Evolutionary conservation across 164 flowering plant genomes (phyloP).

Genomic region (Sedum album): DNA sequence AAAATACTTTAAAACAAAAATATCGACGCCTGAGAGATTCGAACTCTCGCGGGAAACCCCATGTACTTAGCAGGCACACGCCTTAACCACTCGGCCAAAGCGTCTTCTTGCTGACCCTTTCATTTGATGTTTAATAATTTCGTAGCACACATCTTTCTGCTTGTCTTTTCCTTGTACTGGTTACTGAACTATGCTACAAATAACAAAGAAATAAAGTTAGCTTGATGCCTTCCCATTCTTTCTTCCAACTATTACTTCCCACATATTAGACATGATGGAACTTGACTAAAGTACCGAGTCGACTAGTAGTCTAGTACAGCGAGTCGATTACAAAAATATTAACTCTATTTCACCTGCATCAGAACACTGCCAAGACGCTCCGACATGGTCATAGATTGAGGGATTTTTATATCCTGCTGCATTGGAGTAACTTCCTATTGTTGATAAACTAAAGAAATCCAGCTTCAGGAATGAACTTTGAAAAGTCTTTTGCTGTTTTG

Average conservation of each 20-base stretch:
- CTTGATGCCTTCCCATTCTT: constrained; percentile 70
- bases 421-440: constrained; percentile 69
- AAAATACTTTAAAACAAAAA: too few species aligned
- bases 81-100: constrained; percentile 99
- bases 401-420: constrained; percentile 98
- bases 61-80: constrained; percentile 99
- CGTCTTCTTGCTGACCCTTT: too few species aligned
- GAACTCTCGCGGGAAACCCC: constrained; percentile 96
- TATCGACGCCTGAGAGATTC: constrained; percentile 76
- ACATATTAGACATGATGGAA: constrained; percentile 86
- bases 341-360: constrained; percentile 54
- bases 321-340: background rate
- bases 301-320: background rate
- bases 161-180: constrained; percentile 64
- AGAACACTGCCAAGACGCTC: constrained; percentile 90
- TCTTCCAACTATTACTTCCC: constrained; percentile 71
- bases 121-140: too few species aligned
- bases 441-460: constrained; percentile 56
- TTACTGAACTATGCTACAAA: constrained; percentile 79
- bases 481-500: constrained; percentile 76
- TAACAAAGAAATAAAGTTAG: too few species aligned
- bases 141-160: too few species aligned
- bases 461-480: constrained; percentile 46
- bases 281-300: constrained; percentile 26
- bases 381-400: constrained; percentile 93